A percentile compares a stretch with the other conserved stretches of the same genome.
These are phyloP conservation scores for Suhomyces terraborum DNA, from an alignment of 1,139 yeast genomes.

Conservation along the genomic window DNA sequence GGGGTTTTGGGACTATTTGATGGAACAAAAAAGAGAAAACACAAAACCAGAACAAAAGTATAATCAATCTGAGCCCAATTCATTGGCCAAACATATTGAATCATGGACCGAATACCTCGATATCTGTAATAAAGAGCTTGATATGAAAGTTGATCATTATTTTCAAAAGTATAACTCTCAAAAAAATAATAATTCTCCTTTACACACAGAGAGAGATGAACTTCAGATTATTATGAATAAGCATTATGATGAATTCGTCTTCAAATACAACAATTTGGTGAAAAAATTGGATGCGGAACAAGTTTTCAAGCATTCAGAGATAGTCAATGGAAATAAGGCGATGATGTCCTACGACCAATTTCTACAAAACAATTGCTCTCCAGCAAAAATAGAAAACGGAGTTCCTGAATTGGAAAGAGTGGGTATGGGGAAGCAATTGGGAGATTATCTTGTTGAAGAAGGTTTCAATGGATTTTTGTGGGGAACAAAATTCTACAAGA, in stretches of 20 bases:
- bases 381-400: conserved; percentile 16
- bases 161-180: conserved; percentile 22
- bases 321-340: conserved; percentile 24
- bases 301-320: conserved; percentile 40
- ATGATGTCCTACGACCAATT: neutral
- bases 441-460: conserved; percentile 32
- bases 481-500: conserved; percentile 34
- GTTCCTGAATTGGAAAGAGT: conserved; percentile 29
- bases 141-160: conserved; percentile 17
- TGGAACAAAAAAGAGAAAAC: conserved; percentile 7
- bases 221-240: conserved; percentile 30
- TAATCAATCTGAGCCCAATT: neutral
- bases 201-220: conserved; percentile 19
- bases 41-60: neutral
- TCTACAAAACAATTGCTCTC: neutral
- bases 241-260: conserved; percentile 25
- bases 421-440: conserved; percentile 35
- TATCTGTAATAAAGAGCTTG: conserved; percentile 21
- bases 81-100: too few relatives aligned
- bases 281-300: conserved; percentile 20
- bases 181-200: conserved; percentile 17
- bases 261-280: conserved; percentile 21
- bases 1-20: conserved; percentile 39
- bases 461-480: conserved; percentile 28
- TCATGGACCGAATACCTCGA: conserved; percentile 32